Evolutionary conservation across 1,139 yeast species (phyloP).

Genomic region (Torulaspora globosa): DNA sequence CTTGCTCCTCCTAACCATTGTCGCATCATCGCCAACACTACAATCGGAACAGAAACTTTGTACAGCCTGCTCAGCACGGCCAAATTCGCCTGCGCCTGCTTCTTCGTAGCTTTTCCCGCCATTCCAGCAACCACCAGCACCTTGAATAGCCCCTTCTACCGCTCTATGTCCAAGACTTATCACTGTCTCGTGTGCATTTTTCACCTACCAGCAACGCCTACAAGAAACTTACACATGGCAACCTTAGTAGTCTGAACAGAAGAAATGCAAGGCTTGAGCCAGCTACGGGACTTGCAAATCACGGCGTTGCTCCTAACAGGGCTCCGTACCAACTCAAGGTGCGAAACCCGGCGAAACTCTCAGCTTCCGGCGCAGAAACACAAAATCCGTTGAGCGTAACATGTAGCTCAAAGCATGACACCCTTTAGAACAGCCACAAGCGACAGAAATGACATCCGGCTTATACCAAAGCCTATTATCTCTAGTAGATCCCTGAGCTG

Average conservation of each 20-base stretch:
- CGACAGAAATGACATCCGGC: no score
- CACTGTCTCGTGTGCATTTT: not conserved
- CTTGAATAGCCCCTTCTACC: not conserved
- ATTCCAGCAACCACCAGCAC: slow-evolving; percentile 8
- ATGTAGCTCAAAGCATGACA: no score
- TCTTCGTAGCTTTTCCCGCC: slow-evolving; percentile 28
- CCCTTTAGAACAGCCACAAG: no score
- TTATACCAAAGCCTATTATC: no score
- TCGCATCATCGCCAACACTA: slow-evolving; percentile 22
- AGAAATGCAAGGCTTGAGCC: no score
- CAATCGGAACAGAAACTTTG: slow-evolving; percentile 15
- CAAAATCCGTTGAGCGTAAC: no score
- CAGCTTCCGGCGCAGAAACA: not conserved
- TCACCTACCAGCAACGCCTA: not conserved
- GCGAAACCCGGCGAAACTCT: not conserved
- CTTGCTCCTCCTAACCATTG: slow-evolving; percentile 7
- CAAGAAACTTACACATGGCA: not conserved
- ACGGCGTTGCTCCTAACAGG: not conserved
- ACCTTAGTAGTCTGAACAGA: not conserved
- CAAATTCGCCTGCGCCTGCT: slow-evolving; percentile 22
- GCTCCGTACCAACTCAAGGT: no score
- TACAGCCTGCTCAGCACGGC: slow-evolving; percentile 16
- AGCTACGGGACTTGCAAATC: not conserved
- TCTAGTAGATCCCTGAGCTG: no score
- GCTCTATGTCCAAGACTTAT: not conserved